Evolutionary conservation across 495 filamentous ascomycete genomes (phyloP).

Genomic region (Oleoguttula mirabilis): DNA sequence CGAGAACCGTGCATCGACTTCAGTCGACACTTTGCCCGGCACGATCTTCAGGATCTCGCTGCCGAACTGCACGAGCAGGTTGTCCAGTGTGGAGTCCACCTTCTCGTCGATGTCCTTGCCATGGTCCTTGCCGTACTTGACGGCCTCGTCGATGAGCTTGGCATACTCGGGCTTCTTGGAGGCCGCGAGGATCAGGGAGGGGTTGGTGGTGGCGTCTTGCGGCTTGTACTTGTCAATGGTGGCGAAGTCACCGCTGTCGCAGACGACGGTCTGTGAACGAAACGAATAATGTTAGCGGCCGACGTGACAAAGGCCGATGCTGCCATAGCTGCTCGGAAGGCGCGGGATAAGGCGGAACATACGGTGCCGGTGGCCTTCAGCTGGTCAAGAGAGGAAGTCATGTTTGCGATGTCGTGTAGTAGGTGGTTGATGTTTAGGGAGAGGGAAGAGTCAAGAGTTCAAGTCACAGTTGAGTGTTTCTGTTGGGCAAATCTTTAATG

Average conservation of each 20-base stretch:
- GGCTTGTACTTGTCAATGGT: constrained; percentile 99
- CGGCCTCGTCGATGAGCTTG: constrained; percentile 74
- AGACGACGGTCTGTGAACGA: constrained; percentile 64
- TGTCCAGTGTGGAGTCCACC: constrained; percentile 45
- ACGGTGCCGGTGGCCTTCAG: constrained; percentile 93
- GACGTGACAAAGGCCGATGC: too few species aligned
- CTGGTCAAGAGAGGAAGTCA: constrained; percentile 86
- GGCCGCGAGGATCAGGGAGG: constrained; percentile 91
- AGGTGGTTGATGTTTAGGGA: too few species aligned
- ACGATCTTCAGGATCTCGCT: constrained; percentile 94
- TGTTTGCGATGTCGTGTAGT: constrained; percentile 34
- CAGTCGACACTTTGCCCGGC: constrained; percentile 95
- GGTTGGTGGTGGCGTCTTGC: constrained; percentile 99
- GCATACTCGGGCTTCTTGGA: constrained; percentile 98
- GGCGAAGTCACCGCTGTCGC: constrained; percentile 77
- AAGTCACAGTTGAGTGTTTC: too few species aligned
- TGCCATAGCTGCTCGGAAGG: too few species aligned
- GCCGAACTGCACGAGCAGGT: constrained; percentile 94
- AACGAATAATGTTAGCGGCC: too few species aligned
- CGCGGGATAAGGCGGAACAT: constrained; percentile 33
- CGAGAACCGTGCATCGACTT: constrained; percentile 93
- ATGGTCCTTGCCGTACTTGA: constrained; percentile 72
- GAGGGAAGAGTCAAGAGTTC: too few species aligned
- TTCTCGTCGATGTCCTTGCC: constrained; percentile 45
- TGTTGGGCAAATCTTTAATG: too few species aligned